Percentiles rank a stretch among this genome's conserved stretches.
Conservation (phyloP, 208 protist genomes). For the Trichomonas tenax region DNA sequence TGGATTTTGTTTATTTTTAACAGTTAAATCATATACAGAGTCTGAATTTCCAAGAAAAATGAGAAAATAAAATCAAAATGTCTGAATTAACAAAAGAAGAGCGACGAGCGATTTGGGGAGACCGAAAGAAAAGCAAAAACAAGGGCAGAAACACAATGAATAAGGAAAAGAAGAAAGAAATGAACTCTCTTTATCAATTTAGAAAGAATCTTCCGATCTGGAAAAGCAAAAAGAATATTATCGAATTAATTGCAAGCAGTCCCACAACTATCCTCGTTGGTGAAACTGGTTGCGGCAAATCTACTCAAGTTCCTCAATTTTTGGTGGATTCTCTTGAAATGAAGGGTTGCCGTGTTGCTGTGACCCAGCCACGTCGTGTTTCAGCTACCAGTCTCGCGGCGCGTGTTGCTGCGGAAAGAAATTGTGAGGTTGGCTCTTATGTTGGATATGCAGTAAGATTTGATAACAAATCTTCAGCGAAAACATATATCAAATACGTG, state of each 20-base stretch:
- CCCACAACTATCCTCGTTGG: constrained; percentile 53
- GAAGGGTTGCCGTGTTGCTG: constrained; percentile 36
- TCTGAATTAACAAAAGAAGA: neutral
- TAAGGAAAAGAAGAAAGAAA: neutral
- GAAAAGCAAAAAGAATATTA: constrained; percentile 25
- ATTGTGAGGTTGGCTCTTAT: constrained; percentile 28
- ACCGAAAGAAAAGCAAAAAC: neutral
- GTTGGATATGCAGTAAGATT: constrained; percentile 54
- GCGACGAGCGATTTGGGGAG: neutral
- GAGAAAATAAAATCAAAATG: neutral
- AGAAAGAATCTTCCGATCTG: constrained; percentile 29
- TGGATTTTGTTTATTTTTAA: too few relatives aligned
- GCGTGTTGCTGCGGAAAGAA: constrained; percentile 54
- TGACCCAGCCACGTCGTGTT: constrained; percentile 61
- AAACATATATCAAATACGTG: constrained; percentile 48
- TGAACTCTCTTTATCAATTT: neutral
- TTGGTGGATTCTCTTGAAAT: constrained; percentile 46
- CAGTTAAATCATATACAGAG: too few relatives aligned
- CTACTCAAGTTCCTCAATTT: constrained; percentile 64
- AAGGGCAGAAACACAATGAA: neutral
- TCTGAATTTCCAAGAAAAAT: neutral
- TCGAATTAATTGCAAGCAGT: constrained; percentile 44
- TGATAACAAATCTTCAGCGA: constrained; percentile 44
- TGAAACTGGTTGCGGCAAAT: constrained; percentile 64
- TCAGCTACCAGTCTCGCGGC: constrained; percentile 53